A percentile compares a stretch with the other conserved stretches of the same genome.
Conservation (phyloP, 345 rosid genomes). For the Eucalyptus globulus region DNA sequence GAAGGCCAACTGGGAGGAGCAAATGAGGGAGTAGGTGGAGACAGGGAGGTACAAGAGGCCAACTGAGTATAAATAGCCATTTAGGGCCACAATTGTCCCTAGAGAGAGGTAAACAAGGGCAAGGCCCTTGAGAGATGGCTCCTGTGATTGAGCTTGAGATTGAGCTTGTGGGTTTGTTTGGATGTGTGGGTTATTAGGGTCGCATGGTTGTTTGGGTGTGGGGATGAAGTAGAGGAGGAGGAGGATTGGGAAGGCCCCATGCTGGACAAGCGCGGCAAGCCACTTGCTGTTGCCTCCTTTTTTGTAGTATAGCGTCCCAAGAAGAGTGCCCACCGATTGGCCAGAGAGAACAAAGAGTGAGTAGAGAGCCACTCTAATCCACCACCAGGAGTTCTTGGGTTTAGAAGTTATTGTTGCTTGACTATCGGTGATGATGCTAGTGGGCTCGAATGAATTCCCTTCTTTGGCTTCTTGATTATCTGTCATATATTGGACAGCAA, state of each 20-base stretch:
- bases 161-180: background rate
- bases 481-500: background rate
- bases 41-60: constrained; percentile 33
- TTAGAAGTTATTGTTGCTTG: background rate
- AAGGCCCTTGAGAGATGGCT: constrained; percentile 1
- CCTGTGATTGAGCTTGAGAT: background rate
- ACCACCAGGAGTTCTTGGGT: constrained; percentile 1
- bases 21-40: constrained; percentile 23
- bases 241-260: constrained; percentile 20
- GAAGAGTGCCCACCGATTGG: constrained; percentile 14
- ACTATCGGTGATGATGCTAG: background rate
- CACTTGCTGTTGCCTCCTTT: constrained; percentile 38
- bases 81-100: constrained; percentile 4
- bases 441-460: background rate
- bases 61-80: constrained; percentile 11
- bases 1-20: constrained; percentile 31
- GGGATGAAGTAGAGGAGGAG: constrained; percentile 13
- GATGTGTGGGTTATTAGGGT: background rate
- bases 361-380: constrained; percentile 23
- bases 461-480: constrained; percentile 4
- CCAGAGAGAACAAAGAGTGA: constrained; percentile 11
- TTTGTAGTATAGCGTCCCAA: constrained; percentile 22
- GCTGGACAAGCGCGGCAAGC: constrained; percentile 19
- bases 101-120: constrained; percentile 1
- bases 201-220: background rate